Base-by-base conservation (phyloP, 805 yeast species). In the Metschnikowia baotianmanensis region DNA sequence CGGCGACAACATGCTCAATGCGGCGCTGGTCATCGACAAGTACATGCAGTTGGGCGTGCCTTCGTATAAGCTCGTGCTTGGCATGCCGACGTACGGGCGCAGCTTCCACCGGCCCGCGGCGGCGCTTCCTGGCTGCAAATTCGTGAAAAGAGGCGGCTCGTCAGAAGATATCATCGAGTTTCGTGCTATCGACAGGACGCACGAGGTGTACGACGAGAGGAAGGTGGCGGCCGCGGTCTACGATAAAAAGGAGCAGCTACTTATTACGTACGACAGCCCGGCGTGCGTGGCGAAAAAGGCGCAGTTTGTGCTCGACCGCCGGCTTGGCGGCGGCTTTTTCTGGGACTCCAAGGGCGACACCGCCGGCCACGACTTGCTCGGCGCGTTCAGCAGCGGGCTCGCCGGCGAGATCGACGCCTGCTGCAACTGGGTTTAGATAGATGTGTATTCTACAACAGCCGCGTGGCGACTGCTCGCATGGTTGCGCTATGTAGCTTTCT, bases 331-430 rank as follows among this genome's bases (percentile, higher is more conserved):
- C 0, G 96, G 86, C 0, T 82, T 93, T 78, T 90, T 86, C 83
- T 91, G 98, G 98, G 97, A 91, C 53, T 82, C 96, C 0, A 74
- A 82, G 42, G 96, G 96, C 2, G 96, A 88, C 54, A 53, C 61
- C 2, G 34, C 24, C 27, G 52, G 67, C 25, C 44, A 57, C n/a
- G 63, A 61, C 3, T 81, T 77, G 62, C 72, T 75, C 18, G 58
- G 63, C 34, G 67, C 65, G 36, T 36, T 50, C 21, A 41, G 40
- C 22, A 28, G 25, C 19, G 40, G 19, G 21, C 46, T 48, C n/a
- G 25, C 23, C 18, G 31, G 33, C 15, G 19, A 16, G 7, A 25
- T 25, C 28, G 28, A 25, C 28, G 28, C 6, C 7, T 25, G 7
- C 7, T 25, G 15, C 8, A 25, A 25, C 20, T 33, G 34, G 24